phyloP scores from a whole-genome alignment of 1,284 basidiomycete genomes.

The Sphaerobolus stellatus region DNA sequence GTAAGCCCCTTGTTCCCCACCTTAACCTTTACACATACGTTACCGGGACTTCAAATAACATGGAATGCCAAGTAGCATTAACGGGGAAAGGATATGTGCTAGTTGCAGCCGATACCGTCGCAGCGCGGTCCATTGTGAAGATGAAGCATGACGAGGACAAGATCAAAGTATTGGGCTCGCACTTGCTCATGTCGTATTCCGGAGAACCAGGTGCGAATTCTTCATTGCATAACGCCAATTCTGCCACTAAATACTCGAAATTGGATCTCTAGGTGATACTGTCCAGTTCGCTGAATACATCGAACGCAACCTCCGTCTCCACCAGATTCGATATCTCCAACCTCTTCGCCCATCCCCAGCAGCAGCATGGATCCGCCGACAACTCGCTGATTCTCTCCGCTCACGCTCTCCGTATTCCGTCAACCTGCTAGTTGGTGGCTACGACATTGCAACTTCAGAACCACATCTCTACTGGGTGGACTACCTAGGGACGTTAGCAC shows the following conservation, averaged over 20 bases:
- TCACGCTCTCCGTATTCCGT: conserved; percentile 89
- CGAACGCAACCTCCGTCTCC: conserved; percentile 92
- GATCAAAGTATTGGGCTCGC: conserved; percentile 88
- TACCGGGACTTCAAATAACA: conserved; percentile 27
- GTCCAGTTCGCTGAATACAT: conserved; percentile 96
- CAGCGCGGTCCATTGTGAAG: conserved; percentile 90
- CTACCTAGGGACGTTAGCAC: conserved; percentile 87
- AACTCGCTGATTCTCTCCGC: conserved; percentile 87
- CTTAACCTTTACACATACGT: background rate
- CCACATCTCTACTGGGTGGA: conserved; percentile 96
- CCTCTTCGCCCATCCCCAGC: conserved; percentile 88
- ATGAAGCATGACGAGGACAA: conserved; percentile 99
- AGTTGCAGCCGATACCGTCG: conserved; percentile 88
- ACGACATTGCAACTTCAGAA: conserved; percentile 55
- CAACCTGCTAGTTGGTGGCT: conserved; percentile 91
- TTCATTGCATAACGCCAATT: background rate
- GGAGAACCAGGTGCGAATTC: conserved; percentile 82
- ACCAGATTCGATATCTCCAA: conserved; percentile 93
- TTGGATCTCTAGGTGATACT: conserved; percentile 73
- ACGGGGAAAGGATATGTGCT: conserved; percentile 90
- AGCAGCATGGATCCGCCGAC: conserved; percentile 91
- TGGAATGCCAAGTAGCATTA: conserved; percentile 78
- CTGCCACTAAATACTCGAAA: background rate
- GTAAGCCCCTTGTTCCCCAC: background rate
- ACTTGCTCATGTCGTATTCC: conserved; percentile 93